Base-by-base conservation (phyloP, 2,329 filamentous ascomycete genomes). In the Claviceps pusilla region DNA sequence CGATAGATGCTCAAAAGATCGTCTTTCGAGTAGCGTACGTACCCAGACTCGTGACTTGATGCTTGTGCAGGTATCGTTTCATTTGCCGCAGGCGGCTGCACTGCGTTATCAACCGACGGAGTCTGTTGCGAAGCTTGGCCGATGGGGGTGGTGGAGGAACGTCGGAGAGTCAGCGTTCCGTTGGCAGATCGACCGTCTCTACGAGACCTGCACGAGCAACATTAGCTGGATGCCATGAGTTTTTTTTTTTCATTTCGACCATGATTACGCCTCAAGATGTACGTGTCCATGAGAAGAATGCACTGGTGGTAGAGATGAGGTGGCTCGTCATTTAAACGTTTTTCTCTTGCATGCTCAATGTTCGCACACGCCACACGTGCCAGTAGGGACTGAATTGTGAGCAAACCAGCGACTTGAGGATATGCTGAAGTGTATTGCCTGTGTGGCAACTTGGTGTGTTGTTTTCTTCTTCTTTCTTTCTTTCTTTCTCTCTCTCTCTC, bases 1-100 rank as follows among this genome's bases (percentile, higher is more conserved):
- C 78, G 80, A 69, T 81, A 91, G 59, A 95, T 78, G 54, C 83
- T 79, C 55, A 95, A 74, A 58, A 96, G 74, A 59, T 94, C 81
- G 3, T 90, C 87, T 68, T 84, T 87, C 59, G 81, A 82, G 69
- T 94, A 95, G 61, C 86, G 82, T 56, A 74, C 70, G 46, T 80
- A 68, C 61, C 71, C 68, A 33, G 63, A 49, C 47, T 71, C 69
- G 55, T 66, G 63, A 43, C 57, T 61, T 39, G 61, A 56, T 48
- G 61, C 60, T 48, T 63, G 64, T 57, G 68, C 64, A 59, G 63
- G 60, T 57, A 68, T 62, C 62, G 70, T 60, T 57, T 76, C 59
- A 28, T 56, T 65, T 55, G 59, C 56, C 51, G 49, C 57, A 16
- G 70, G 68, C 57, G 64, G 66, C 64, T 72, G 71, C 66, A 68